These are phyloP conservation scores for Selaginella tamariscina DNA, from an alignment of 75 land plant species.

Conservation along the genomic window DNA sequence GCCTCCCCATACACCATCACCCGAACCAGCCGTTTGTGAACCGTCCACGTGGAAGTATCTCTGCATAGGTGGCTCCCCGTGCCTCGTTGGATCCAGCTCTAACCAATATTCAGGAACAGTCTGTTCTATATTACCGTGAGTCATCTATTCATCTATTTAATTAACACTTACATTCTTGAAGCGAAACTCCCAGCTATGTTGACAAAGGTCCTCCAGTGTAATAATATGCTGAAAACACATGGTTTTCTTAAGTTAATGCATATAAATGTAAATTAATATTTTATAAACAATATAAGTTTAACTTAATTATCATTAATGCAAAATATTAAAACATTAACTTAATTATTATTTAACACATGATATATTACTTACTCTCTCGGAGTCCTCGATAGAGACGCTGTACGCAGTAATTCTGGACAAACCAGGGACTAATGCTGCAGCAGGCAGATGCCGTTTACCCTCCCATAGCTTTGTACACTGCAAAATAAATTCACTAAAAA, in stretches of 20 bases:
- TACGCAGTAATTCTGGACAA: conserved; percentile 40
- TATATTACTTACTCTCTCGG: conserved; percentile 33
- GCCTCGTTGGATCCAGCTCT: conserved; percentile 51
- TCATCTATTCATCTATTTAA: neutral
- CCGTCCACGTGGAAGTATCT: conserved; percentile 65
- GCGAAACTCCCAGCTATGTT: conserved; percentile 56
- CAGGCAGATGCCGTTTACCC: conserved; percentile 59
- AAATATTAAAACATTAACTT: no score
- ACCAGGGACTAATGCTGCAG: conserved; percentile 22
- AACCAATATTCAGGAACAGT: conserved; percentile 56
- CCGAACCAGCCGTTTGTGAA: conserved; percentile 44
- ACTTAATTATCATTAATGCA: no score
- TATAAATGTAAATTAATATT: no score
- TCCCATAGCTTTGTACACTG: conserved; percentile 43
- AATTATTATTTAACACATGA: neutral
- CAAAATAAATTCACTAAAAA: neutral
- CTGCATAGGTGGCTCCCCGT: conserved; percentile 44
- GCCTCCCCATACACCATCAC: conserved; percentile 61
- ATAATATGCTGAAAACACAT: conserved; percentile 33
- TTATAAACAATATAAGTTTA: no score
- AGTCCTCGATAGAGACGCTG: conserved; percentile 41
- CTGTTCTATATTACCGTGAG: conserved; percentile 19
- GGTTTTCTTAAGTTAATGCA: neutral
- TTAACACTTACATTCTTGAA: conserved; percentile 40
- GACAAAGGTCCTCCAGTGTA: conserved; percentile 46